Conservation (phyloP, 257 asterid genomes). For the Salvia splendens region DNA sequence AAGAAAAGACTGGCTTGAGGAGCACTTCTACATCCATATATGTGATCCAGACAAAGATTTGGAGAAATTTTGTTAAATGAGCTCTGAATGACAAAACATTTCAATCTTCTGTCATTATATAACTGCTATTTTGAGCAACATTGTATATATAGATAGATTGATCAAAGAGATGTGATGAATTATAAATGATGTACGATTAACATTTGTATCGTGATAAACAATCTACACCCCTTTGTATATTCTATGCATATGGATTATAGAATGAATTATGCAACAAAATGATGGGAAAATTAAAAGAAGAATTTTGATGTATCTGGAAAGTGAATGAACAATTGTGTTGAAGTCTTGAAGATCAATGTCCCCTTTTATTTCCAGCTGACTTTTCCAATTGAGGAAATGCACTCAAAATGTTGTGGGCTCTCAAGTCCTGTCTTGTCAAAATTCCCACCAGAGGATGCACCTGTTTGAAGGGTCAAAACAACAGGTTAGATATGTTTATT, state of each 20-base stretch:
- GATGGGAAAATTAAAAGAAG: conserved; percentile 4
- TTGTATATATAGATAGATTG: conserved; percentile 32
- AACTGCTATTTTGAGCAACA: conserved; percentile 13
- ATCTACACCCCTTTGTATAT: conserved; percentile 29
- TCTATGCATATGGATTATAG: conserved; percentile 37
- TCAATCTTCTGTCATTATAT: conserved; percentile 20
- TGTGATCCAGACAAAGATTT: conserved; percentile 13
- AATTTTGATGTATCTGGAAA: conserved; percentile 30
- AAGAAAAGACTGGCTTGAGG: conserved; percentile 49
- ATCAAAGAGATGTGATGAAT: conserved; percentile 29
- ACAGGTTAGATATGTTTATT: conserved; percentile 34
- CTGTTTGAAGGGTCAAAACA: conserved; percentile 40
- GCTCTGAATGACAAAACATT: conserved; percentile 15
- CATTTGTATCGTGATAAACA: conserved; percentile 28
- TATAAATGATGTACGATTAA: conserved; percentile 22
- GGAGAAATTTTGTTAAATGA: conserved; percentile 15
- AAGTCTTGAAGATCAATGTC: conserved; percentile 38
- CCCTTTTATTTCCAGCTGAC: conserved; percentile 49
- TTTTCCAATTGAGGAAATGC: conserved; percentile 71
- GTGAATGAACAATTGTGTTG: conserved; percentile 25
- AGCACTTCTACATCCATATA: conserved; percentile 27
- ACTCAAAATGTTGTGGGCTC: conserved; percentile 74
- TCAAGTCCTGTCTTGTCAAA: conserved; percentile 92
- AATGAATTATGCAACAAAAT: conserved; percentile 31
- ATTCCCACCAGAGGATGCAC: conserved; percentile 78